Evolutionary conservation across 179 eudicot genomes (phyloP).

Genomic region (Silene coronaria): DNA sequence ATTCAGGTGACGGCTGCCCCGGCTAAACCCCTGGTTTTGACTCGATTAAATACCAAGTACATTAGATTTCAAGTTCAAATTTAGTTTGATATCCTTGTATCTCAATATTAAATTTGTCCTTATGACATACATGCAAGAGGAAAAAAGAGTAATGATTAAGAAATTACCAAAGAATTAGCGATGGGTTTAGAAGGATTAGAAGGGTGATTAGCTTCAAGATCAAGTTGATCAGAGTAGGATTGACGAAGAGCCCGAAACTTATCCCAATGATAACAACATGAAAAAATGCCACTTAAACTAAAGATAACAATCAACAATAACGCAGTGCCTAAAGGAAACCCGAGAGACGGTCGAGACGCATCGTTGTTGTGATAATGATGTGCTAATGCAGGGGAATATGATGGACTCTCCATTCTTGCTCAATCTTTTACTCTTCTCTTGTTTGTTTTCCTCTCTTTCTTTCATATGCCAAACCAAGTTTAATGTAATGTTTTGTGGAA

Average conservation of each 20-base stretch:
- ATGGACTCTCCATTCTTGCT: conserved; percentile 22
- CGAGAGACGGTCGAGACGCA: conserved; percentile 67
- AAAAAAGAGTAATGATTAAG: not conserved
- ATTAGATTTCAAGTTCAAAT: not conserved
- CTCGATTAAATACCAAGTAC: too few relatives aligned
- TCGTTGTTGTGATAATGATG: conserved; percentile 22
- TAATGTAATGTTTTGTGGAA: not conserved
- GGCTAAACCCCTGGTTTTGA: too few relatives aligned
- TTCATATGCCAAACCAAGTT: conserved; percentile 15
- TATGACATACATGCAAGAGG: too few relatives aligned
- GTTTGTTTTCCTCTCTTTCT: conserved; percentile 29
- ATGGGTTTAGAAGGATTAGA: conserved; percentile 36
- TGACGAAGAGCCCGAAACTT: conserved; percentile 61
- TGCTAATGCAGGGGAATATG: conserved; percentile 21
- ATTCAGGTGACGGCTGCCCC: too few relatives aligned
- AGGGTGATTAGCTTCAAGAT: conserved; percentile 35
- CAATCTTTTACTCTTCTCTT: not conserved
- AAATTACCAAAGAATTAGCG: conserved; percentile 29
- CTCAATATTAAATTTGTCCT: too few relatives aligned
- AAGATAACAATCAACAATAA: conserved; percentile 59
- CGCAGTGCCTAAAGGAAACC: conserved; percentile 82
- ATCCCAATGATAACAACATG: conserved; percentile 94
- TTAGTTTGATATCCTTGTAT: too few relatives aligned
- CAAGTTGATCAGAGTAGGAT: conserved; percentile 30
- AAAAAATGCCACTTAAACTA: conserved; percentile 75